Base-by-base conservation (phyloP, 148 eudicot genomes). In the Silene conica region DNA sequence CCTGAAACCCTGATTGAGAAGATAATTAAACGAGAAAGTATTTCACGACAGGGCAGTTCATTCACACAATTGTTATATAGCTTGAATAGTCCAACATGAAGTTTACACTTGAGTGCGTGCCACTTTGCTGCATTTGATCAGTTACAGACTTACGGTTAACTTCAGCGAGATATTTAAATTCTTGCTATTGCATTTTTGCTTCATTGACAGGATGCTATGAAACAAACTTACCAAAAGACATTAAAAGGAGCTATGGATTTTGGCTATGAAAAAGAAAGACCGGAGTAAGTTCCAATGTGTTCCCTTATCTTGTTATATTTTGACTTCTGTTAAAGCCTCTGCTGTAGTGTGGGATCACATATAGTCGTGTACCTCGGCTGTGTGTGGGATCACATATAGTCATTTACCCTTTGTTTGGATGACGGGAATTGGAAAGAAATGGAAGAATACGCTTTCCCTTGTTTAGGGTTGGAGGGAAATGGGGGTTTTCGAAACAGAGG, bases 211-310 rank as follows among this genome's bases (percentile, higher is more conserved):
- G 97, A 96, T 70, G 94, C 96, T 19, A 89, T 96, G 94, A 96
- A 92, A 82, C 96, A 96, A 82, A 92, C 97, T 2, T 90, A 96
- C 69, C 89, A 90, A 74, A 90, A 92, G 83, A 80, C 85, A 45
- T 78, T 92, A 25, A 96, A 90, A 85, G 92, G 96, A 77, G 97
- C 99, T 62, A 75, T 81, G n/a, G 99, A 96, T 82, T 92, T 90
- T 54, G 96, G 99, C 67, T 92, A 90, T 79, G 92, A 78, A 52
- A 95, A 92, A 81, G 99, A 96, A 81, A 90, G 89, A 79, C 94
- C 97, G 0, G 99, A 96, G 99, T 95, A 90, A 90, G 98, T 77
- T 41, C 46, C 63, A 59, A 31, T 48, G 67, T 23, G 67, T 10
- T 31, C 38, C 38, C 9, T 45, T 18, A 16, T 8, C 23, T 69